phyloP scores from a whole-genome alignment of 1,284 basidiomycete genomes.

The Wolfiporia cocos region DNA sequence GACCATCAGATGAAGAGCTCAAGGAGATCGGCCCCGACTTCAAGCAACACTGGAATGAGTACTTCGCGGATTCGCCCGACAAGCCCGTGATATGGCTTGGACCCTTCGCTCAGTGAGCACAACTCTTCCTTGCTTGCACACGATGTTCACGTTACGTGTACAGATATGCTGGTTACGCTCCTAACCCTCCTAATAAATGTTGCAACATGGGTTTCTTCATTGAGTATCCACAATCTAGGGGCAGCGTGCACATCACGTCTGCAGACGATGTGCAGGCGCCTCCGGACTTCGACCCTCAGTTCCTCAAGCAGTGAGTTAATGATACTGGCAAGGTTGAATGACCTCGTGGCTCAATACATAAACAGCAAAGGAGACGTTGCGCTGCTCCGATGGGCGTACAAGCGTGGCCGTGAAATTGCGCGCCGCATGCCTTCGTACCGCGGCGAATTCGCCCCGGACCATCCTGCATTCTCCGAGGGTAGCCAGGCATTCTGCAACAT shows the following conservation, averaged over 20 bases:
- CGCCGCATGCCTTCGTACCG: conserved; percentile 31
- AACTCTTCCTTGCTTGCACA: no score
- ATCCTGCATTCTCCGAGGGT: conserved; percentile 25
- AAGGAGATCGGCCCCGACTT: conserved; percentile 39
- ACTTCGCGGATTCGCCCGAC: conserved; percentile 40
- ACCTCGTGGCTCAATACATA: not conserved
- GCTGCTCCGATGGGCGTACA: conserved; percentile 35
- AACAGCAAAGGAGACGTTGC: conserved; percentile 27
- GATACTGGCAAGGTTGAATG: no score
- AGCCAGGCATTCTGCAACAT: conserved; percentile 9
- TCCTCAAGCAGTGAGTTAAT: conserved; percentile 13
- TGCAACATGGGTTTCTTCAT: conserved; percentile 29
- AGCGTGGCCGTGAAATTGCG: conserved; percentile 27
- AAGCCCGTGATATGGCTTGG: conserved; percentile 40
- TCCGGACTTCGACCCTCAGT: conserved; percentile 30
- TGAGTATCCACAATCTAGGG: conserved; percentile 20
- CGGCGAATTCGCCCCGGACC: conserved; percentile 24
- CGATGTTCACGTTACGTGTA: not conserved
- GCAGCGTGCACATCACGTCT: conserved; percentile 38
- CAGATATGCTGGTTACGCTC: conserved; percentile 25
- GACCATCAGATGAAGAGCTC: conserved; percentile 39
- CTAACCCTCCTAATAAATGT: conserved; percentile 23
- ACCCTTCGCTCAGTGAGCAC: conserved; percentile 25
- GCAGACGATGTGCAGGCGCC: conserved; percentile 28
- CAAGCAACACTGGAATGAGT: conserved; percentile 34